phyloP scores from a whole-genome alignment of 306 rosid species.

The Malus sylvestris region DNA sequence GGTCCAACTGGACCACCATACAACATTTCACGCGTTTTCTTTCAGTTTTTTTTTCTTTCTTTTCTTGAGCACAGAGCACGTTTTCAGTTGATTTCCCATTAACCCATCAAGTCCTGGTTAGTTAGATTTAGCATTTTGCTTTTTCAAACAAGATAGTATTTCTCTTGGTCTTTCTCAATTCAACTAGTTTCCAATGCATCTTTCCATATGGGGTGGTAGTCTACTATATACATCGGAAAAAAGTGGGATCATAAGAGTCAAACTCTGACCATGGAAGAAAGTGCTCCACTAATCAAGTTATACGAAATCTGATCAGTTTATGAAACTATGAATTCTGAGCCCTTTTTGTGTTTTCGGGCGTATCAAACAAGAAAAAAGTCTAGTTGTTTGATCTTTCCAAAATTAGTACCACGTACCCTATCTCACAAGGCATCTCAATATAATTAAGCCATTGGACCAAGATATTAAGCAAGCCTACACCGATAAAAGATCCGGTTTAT shows the following conservation, averaged over 20 bases:
- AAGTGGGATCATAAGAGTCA: not conserved
- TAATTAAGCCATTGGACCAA: not conserved
- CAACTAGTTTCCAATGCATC: not conserved
- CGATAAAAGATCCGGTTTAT: not conserved
- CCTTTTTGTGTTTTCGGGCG: not conserved
- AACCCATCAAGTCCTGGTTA: not conserved
- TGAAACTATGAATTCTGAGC: not conserved
- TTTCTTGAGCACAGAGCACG: not conserved
- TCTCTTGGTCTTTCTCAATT: not conserved
- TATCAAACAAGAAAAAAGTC: not conserved
- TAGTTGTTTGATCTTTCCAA: too few relatives aligned
- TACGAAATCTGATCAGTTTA: not conserved
- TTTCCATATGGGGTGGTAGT: not conserved
- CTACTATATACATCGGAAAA: not conserved
- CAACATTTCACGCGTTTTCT: not conserved
- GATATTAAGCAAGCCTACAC: not conserved
- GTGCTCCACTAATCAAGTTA: not conserved
- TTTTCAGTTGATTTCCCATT: not conserved
- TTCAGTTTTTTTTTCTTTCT: not conserved
- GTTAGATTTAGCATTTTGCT: not conserved
- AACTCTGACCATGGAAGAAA: not conserved
- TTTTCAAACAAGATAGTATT: not conserved
- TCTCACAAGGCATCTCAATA: too few relatives aligned
- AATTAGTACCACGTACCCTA: not conserved
- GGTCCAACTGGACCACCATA: not conserved